Evolutionary conservation across 176 grass and related monocot genomes (phyloP).

Genomic region (Panicum miliaceum): DNA sequence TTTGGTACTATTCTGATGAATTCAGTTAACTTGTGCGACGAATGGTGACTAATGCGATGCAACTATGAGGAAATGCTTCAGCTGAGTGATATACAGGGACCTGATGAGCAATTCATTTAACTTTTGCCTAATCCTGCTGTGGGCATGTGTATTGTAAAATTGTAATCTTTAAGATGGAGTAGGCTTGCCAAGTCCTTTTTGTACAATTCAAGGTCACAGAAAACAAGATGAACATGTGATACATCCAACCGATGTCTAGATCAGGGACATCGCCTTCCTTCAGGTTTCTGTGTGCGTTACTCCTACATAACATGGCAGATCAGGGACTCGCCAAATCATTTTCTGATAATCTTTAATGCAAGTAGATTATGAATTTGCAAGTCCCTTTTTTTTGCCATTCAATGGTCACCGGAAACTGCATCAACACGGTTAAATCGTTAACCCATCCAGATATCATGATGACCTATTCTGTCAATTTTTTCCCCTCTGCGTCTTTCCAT

Average conservation of each 20-base stretch:
- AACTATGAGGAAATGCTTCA: conserved; percentile 6
- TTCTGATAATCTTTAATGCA: too few species aligned
- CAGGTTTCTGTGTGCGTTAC: neutral
- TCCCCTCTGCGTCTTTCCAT: too few species aligned
- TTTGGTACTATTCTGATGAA: neutral
- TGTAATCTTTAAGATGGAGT: neutral
- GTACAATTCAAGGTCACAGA: neutral
- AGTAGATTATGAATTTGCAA: neutral
- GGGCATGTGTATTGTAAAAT: neutral
- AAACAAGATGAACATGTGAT: neutral
- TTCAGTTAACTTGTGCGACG: neutral
- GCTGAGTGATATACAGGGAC: neutral
- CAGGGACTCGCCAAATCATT: too few species aligned
- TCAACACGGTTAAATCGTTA: too few species aligned
- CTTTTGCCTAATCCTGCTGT: neutral
- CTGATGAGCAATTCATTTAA: too few species aligned
- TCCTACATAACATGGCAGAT: too few species aligned
- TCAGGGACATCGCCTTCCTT: conserved; percentile 23
- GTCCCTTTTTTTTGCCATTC: neutral
- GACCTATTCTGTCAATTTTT: neutral
- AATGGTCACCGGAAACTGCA: neutral
- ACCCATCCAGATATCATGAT: neutral
- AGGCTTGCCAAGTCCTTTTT: neutral
- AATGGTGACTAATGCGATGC: neutral
- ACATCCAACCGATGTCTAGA: neutral